Base-by-base conservation (phyloP, 129 eudicot genomes). In the Ambrosia artemisiifolia region DNA sequence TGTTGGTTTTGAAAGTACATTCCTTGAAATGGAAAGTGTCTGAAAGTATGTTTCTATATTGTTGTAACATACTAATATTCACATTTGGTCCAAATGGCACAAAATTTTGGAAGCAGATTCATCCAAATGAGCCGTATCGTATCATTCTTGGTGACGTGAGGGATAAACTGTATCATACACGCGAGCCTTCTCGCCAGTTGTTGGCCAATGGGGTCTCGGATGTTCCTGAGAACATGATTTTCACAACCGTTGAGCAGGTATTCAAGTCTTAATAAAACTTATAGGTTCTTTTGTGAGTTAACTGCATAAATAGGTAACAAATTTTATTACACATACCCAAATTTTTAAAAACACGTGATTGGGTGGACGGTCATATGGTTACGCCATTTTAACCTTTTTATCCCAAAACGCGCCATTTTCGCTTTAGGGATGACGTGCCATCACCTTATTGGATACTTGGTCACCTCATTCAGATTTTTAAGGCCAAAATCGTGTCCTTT, bases 61-160 rank as follows among this genome's bases (percentile, higher is more conserved):
- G 61, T 54, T 54, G 32, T 54, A 54, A 38, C 2, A 38, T 38
- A 38, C 53, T 47, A 47, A 28, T 17, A 57, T 57, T 55, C 32
- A 50, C 43, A 62, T 20, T 24, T 70, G 50, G 57, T 43, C 14
- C 32, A 35, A 78, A 33, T 72, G 49, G 46, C 75, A 43, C 88
- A 90, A 94, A 90, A 73, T 90, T 90, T 49, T 90, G 96, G 96
- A 90, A 90, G 74, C 83, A 83, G 78, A 69, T 85, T 67, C 94
- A 91, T 10, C 85, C 87, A 48, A 90, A 69, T 33, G 94, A 90
- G 81, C 96, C 96, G 3, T 90, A 90, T 47, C 96, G 96, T 71
- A 86, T 90, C 24, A 79, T 90, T 79, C 91, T 90, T 62, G 91
- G 85, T 64, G 87, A 83, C 42, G 96, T 90, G 86, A 87, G 96